A percentile compares a stretch with the other conserved stretches of the same genome.
These are phyloP conservation scores for Sugiyamaella lignohabitans DNA, from an alignment of 805 yeast genomes.

Conservation along the genomic window DNA sequence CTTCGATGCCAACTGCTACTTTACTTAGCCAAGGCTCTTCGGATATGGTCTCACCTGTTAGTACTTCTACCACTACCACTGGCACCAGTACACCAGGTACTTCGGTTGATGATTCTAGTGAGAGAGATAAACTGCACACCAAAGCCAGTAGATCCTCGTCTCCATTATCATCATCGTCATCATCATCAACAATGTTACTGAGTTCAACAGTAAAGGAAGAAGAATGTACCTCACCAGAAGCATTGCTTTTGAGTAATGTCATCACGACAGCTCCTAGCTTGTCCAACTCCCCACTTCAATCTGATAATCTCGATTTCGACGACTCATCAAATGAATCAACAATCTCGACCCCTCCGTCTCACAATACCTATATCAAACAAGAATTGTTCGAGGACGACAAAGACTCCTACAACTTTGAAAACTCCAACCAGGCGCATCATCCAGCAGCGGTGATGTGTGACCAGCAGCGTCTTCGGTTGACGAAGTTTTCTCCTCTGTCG, in stretches of 20 bases:
- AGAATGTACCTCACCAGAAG: conserved; percentile 19
- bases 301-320: background rate
- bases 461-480: conserved; percentile 26
- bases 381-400: conserved; percentile 4
- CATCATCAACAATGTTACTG: background rate
- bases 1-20: background rate
- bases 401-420: background rate
- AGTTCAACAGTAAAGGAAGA: conserved; percentile 1
- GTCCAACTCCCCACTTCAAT: conserved; percentile 18
- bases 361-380: background rate
- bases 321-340: conserved; percentile 8
- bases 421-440: conserved; percentile 23
- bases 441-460: conserved; percentile 28
- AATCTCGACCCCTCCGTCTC: conserved; percentile 5
- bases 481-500: conserved; percentile 6
- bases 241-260: conserved; percentile 11
- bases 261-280: conserved; percentile 14
- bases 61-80: background rate
- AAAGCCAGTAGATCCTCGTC: background rate
- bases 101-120: too few relatives aligned
- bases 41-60: background rate
- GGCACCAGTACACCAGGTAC: background rate
- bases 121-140: too few relatives aligned
- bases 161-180: background rate
- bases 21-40: background rate